Evolutionary conservation across 2,329 filamentous ascomycete genomes (phyloP), one percentile per base, ranked within the genome.

Genomic region (Botryotinia globosa): DNA sequence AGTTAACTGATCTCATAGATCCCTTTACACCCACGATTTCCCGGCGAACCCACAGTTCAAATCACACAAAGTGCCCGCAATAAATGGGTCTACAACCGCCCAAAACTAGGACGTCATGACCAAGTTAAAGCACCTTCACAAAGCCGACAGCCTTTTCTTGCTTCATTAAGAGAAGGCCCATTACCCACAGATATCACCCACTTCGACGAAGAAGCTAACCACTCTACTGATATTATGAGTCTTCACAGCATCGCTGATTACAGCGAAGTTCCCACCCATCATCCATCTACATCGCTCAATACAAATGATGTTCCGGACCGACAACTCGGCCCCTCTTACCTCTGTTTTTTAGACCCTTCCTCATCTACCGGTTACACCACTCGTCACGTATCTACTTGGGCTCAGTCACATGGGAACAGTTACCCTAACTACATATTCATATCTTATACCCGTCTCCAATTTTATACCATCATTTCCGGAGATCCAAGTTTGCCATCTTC

Each of bases 361-460:
- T 25, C 34, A 8, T 29, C 29, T 16, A 44, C 25, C 22, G 37
- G 70, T 8, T 67, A 59, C 39, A 34, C n/a, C 3, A 59, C 29
- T 25, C 48, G 39, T 12, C 39, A 67, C 12, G 42, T 37, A 34
- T 44, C 39, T 32, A 45, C 51, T 14, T 34, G 32, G 34, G 34
- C 67, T 25, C 32, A 25, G 2, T 42, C 37, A 25, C 62, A 65
- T 29, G 62, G 62, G 32, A 45, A 45, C 12, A 45, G 42, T 42
- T 65, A 65, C 16, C 62, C 62, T 9, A n/a, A 65, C 9, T 72
- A 61, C 37, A 54, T 67, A 22, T 72, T 72, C 51, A 45, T 68
- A 25, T 62, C 70, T 12, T 72, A 72, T 37, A 67, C 70, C 4
- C 44, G 70, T 8, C 51, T 56, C 22, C 70, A 72, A 44, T 72